Conservation (phyloP, 352 stramenopile genomes). For the Pythium folliculosum region DNA sequence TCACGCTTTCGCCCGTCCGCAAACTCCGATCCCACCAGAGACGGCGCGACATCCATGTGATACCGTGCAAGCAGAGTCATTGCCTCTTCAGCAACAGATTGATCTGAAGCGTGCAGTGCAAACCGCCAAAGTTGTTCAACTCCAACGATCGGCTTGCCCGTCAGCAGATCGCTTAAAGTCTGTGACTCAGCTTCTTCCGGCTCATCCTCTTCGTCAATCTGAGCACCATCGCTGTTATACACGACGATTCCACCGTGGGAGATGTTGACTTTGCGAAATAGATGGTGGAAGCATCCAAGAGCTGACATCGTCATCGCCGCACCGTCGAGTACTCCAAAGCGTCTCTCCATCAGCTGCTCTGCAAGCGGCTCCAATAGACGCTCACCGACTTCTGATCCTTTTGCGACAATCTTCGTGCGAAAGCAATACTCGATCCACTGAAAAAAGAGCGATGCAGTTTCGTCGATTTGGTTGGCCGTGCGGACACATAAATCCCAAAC, state of each 20-base stretch:
- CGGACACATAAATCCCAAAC: constrained; percentile 55
- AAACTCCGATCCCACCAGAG: constrained; percentile 30
- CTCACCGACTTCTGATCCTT: not conserved
- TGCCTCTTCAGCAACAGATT: constrained; percentile 57
- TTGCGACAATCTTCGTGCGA: constrained; percentile 30
- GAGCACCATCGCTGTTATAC: not conserved
- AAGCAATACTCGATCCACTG: constrained; percentile 76
- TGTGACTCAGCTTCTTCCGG: constrained; percentile 19
- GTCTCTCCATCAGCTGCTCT: constrained; percentile 34
- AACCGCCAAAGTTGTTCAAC: constrained; percentile 65
- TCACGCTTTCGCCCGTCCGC: constrained; percentile 38
- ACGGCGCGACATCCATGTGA: constrained; percentile 55
- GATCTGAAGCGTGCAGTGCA: constrained; percentile 41
- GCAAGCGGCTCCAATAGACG: constrained; percentile 12
- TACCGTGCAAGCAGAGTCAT: constrained; percentile 60
- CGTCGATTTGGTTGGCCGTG: constrained; percentile 37
- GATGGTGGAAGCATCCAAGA: constrained; percentile 65
- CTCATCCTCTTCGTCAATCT: constrained; percentile 20
- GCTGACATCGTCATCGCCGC: constrained; percentile 45
- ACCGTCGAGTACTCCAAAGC: constrained; percentile 43
- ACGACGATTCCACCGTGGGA: constrained; percentile 34
- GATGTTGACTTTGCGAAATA: constrained; percentile 70
- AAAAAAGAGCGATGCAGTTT: constrained; percentile 59
- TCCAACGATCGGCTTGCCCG: constrained; percentile 41
- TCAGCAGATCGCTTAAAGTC: constrained; percentile 41